Base-by-base conservation (phyloP, 441 rosid species). In the Erysimum cheiri region DNA sequence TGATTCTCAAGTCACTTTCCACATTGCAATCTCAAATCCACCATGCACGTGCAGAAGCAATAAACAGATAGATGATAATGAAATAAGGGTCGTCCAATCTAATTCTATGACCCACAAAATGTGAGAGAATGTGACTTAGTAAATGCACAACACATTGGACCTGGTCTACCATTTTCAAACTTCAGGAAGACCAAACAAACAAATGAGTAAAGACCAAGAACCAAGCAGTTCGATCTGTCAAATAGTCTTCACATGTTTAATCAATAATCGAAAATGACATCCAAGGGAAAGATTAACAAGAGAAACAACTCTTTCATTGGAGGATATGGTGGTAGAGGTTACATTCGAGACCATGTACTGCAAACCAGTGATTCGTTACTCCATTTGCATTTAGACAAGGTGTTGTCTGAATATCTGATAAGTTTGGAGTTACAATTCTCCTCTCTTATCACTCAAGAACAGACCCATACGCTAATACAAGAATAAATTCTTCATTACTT, bases 1-100 rank as follows among this genome's bases (percentile, higher is more conserved):
- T 61, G 66, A 77, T 67, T 72, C 80, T 73, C 59, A 77, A 53
- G 77, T 77, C 74, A 37, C 67, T 67, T 54, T 77, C 77, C 28
- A 71, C 68, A 40, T 67, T 77, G 65, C 67, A 49, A 55, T 63
- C 71, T 61, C 64, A 43, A 46, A 24, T 67, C 71, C 43, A 72
- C 60, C 47, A 70, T 67, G 62, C 73, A 67, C 70, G 70, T 67
- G 64, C 9, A 72, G 15, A 35, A 72, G 70, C 63, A 68, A 69
- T 67, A 46, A 64, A 77, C 74, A 72, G 74, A 56, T 57, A 44
- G 71, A 68, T 65, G 70, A 72, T 62, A 72, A 62, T 7, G 77
- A 77, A 69, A 72, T 60, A 57, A 63, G 63, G 74, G 77, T 31
- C 53, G 44, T 57, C 70, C 50, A 70, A 69, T 69, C 68, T 70